Evolutionary conservation across 306 rosid genomes (phyloP), one percentile per base, ranked within the genome.

Genomic region (Acmispon strigosus): DNA sequence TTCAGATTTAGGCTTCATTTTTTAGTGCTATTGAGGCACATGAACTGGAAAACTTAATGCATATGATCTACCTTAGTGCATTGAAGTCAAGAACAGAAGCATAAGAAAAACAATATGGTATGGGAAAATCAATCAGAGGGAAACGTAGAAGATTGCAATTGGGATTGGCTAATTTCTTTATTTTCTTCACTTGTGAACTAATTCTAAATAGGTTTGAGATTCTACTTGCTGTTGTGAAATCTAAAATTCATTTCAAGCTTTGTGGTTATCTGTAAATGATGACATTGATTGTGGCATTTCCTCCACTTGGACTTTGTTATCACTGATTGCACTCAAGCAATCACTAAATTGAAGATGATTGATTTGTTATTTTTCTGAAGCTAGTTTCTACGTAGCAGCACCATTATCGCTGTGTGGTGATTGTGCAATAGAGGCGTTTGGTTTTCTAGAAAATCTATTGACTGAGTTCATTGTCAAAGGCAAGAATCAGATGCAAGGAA

Each of bases 371-470:
- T 83, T 78, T 81, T 80, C 55, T 66, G 72, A 81, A 79, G 72
- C 80, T 87, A 93, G 97, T 69, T 93, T 87, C 90, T 90, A 90
- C 80, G 53, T 80, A 69, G 97, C 88, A 69, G 92, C 87, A n/a
- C 96, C 98, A 5, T 75, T 90, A 47, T 90, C 97, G 24, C 90
- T 93, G 60, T 93, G 97, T 78, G 79, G 90, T 82, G 89, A 86
- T 84, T 81, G 73, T 65, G 73, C 76, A 14, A 72, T 75, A 7
- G 97, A 90, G 42, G 85, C 84, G 66, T 87, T 78, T 78, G 62
- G 77, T 14, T 90, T 81, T 70, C 70, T 74, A 7, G 36, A 61
- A 17, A 78, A 73, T 69, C 83, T 72, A 71, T 78, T 78, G 20
- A 86, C 84, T 4, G 84, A 83, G 69, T 88, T 84, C 81, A 80